These are phyloP conservation scores for Stachybotrys elegans DNA, from an alignment of 2,329 filamentous ascomycete species.

Conservation along the genomic window DNA sequence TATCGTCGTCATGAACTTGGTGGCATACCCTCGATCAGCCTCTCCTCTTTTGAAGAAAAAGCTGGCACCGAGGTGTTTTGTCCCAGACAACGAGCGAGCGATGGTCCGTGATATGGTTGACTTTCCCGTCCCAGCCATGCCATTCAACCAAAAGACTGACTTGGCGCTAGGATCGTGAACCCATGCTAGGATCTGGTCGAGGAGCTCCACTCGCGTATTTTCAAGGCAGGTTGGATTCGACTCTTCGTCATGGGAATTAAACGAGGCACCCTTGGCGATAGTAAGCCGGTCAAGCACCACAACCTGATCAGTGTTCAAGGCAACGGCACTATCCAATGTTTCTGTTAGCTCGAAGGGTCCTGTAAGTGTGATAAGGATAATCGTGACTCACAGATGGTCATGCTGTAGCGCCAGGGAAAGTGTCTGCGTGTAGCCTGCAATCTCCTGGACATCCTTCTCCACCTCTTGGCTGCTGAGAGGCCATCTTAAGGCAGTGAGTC, in stretches of 20 bases:
- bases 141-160: slow-evolving; percentile 30
- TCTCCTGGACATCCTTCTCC: slow-evolving; percentile 1
- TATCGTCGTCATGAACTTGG: slow-evolving; percentile 34
- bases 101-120: slow-evolving; percentile 32
- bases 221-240: slow-evolving; percentile 22
- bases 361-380: background rate
- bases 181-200: slow-evolving; percentile 23
- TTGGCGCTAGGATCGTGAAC: slow-evolving; percentile 12
- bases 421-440: slow-evolving; percentile 2
- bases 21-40: slow-evolving; percentile 27
- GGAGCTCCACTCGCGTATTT: slow-evolving; percentile 24
- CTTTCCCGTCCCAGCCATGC: slow-evolving; percentile 33
- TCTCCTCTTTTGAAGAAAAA: slow-evolving; percentile 42
- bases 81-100: slow-evolving; percentile 16
- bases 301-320: slow-evolving; percentile 15
- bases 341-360: slow-evolving; percentile 6
- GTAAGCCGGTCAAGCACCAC: slow-evolving; percentile 13
- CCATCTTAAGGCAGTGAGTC: background rate
- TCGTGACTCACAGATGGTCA: background rate
- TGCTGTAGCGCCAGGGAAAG: slow-evolving; percentile 1
- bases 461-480: slow-evolving; percentile 1
- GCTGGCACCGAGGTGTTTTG: slow-evolving; percentile 22
- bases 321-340: background rate
- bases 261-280: slow-evolving; percentile 15
- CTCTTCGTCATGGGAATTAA: slow-evolving; percentile 26